These are phyloP conservation scores for Larix kaempferi DNA, from an alignment of 75 land plant species.

Conservation along the genomic window DNA sequence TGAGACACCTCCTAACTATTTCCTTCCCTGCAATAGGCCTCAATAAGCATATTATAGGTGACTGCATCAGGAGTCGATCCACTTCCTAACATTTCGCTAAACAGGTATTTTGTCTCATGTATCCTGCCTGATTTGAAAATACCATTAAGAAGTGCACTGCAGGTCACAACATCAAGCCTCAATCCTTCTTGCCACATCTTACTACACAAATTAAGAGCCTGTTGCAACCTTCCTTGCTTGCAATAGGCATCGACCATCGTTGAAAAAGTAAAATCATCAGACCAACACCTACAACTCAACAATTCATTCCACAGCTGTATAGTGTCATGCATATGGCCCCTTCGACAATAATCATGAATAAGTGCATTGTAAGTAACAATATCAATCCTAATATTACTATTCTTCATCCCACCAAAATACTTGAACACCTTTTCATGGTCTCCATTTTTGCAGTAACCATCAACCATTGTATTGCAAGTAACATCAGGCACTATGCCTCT, in stretches of 20 bases:
- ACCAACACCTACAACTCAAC: conserved; percentile 60
- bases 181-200: conserved; percentile 57
- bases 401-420: conserved; percentile 38
- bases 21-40: conserved; percentile 46
- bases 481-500: conserved; percentile 43
- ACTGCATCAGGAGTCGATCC: conserved; percentile 49
- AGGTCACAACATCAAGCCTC: conserved; percentile 45
- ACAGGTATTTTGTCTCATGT: conserved; percentile 46
- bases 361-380: conserved; percentile 49
- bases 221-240: conserved; percentile 41
- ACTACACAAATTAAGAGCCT: conserved; percentile 47
- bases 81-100: conserved; percentile 46
- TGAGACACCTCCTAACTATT: not conserved
- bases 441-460: conserved; percentile 62
- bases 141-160: conserved; percentile 44
- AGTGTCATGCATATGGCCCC: conserved; percentile 29
- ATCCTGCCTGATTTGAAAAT: conserved; percentile 39
- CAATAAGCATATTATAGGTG: conserved; percentile 82
- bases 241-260: conserved; percentile 62
- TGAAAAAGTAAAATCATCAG: conserved; percentile 76
- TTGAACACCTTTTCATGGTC: conserved; percentile 40
- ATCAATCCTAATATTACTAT: conserved; percentile 26
- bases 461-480: conserved; percentile 81
- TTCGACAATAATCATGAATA: conserved; percentile 44
- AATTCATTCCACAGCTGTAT: conserved; percentile 47